Evolutionary conservation across 345 rosid genomes (phyloP).

Genomic region (Kernera saxatilis): DNA sequence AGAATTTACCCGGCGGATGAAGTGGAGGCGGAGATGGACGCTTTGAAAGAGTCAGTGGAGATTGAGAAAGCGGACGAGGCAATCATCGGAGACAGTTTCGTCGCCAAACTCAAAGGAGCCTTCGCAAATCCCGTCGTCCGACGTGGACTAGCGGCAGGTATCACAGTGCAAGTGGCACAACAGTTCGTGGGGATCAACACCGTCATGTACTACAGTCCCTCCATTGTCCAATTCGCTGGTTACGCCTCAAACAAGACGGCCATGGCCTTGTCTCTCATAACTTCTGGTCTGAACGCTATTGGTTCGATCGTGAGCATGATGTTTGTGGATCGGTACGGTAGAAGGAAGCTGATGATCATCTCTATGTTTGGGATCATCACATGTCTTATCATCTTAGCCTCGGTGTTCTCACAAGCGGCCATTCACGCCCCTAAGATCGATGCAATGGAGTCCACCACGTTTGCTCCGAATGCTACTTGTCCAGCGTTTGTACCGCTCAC

Average conservation of each 20-base stretch:
- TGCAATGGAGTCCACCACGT: conserved; percentile 28
- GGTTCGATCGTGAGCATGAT: conserved; percentile 77
- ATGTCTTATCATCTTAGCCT: conserved; percentile 45
- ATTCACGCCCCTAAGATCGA: conserved; percentile 45
- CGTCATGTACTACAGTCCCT: conserved; percentile 82
- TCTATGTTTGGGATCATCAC: conserved; percentile 66
- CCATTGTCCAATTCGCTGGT: conserved; percentile 87
- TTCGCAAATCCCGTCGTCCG: conserved; percentile 40
- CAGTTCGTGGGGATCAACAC: conserved; percentile 92
- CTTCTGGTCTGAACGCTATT: conserved; percentile 73
- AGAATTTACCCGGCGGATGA: conserved; percentile 61
- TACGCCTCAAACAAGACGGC: conserved; percentile 78
- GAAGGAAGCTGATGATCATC: conserved; percentile 71
- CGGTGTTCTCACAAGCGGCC: conserved; percentile 57
- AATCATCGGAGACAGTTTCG: conserved; percentile 36
- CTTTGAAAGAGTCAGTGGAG: conserved; percentile 47
- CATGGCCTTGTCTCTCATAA: conserved; percentile 72
- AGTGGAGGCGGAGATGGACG: conserved; percentile 51
- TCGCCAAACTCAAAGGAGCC: conserved; percentile 65
- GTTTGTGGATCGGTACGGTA: conserved; percentile 72
- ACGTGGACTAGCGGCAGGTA: conserved; percentile 75
- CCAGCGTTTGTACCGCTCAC: conserved; percentile 32
- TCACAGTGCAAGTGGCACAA: conserved; percentile 83
- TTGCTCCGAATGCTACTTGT: conserved; percentile 63
- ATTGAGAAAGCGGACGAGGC: conserved; percentile 53